Conservation (phyloP, 2,329 filamentous ascomycete species). For the Phoma sp. region DNA sequence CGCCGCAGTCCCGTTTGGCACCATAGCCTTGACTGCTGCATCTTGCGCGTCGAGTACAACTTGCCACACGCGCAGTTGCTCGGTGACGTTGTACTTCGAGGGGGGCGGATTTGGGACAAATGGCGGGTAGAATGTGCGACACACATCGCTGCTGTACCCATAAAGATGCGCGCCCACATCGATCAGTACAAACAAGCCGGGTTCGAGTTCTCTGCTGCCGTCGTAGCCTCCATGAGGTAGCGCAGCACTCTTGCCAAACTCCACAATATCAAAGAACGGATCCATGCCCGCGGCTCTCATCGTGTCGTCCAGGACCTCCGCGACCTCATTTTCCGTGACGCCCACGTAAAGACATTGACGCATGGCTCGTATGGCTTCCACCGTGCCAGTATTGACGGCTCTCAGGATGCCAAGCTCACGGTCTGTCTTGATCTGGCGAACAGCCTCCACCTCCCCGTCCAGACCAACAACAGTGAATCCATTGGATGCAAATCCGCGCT, state of each 20-base stretch:
- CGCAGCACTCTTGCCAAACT: constrained; percentile 64
- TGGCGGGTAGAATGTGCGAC: constrained; percentile 63
- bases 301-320: constrained; percentile 61
- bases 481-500: constrained; percentile 59
- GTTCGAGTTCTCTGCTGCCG: constrained; percentile 57
- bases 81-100: constrained; percentile 33
- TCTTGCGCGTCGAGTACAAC: constrained; percentile 68
- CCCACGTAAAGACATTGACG: constrained; percentile 61
- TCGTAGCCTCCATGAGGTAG: constrained; percentile 62
- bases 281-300: constrained; percentile 61
- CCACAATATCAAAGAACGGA: constrained; percentile 68
- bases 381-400: constrained; percentile 69
- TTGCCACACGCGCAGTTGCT: constrained; percentile 66
- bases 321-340: constrained; percentile 65
- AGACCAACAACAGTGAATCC: constrained; percentile 66
- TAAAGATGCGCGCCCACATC: constrained; percentile 68
- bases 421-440: constrained; percentile 64
- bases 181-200: constrained; percentile 66
- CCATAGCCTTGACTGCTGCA: constrained; percentile 59
- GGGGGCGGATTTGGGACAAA: constrained; percentile 28
- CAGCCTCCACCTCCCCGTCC: constrained; percentile 61
- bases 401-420: constrained; percentile 64
- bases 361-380: constrained; percentile 66
- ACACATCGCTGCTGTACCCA: constrained; percentile 70
- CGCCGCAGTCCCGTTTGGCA: constrained; percentile 61